Base-by-base conservation (phyloP, 169 alveolate genomes). In the Blepharisma undulans region DNA sequence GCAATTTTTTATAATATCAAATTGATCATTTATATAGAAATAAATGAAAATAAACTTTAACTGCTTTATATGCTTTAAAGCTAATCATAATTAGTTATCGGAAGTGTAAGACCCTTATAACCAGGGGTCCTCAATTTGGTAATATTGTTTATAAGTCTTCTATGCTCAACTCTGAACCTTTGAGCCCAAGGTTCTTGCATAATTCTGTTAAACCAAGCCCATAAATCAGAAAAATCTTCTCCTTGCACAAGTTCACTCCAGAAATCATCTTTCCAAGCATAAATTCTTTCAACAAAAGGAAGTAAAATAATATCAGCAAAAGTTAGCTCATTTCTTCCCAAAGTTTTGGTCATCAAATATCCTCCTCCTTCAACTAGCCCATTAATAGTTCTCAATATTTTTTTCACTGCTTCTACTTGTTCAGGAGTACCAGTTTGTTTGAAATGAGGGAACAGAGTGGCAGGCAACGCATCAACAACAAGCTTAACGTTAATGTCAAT, bases 221-320 rank as follows among this genome's bases (percentile, higher is more conserved):
- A 71, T 3, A 86, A 21, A 21, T 34, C 18, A 22, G 80, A 22
- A n/a, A 22, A 71, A 29, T 86, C 91, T 22, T 61, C 27, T 27
- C 72, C 91, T 29, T 86, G 18, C 7, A 86, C 33, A 72, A 86
- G 1, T 2, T 29, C 19, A 12, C 30, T 33, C 36, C 5, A 27
- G 36, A 27, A 0, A 2, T 72, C 33, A 27, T 86, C 72, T 66
- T 72, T 60, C 22, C 22, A 86, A 22, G 72, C 80, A 60, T 10
- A 7, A 29, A 61, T 21, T 86, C 91, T 86, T 36, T 86, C 91
- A 19, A 71, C 84, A 86, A 29, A 25, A 0, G 91, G 91, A 21
- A 86, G 34, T 4, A 86, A n/a, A 14, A 72, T 72, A 21, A 86
- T 2, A 72, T 86, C 91, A 71, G 91, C 91, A 2, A 86, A 71